These are phyloP conservation scores for Nigrospora sphaerica DNA, from an alignment of 2,329 filamentous ascomycete genomes.

Conservation along the genomic window DNA sequence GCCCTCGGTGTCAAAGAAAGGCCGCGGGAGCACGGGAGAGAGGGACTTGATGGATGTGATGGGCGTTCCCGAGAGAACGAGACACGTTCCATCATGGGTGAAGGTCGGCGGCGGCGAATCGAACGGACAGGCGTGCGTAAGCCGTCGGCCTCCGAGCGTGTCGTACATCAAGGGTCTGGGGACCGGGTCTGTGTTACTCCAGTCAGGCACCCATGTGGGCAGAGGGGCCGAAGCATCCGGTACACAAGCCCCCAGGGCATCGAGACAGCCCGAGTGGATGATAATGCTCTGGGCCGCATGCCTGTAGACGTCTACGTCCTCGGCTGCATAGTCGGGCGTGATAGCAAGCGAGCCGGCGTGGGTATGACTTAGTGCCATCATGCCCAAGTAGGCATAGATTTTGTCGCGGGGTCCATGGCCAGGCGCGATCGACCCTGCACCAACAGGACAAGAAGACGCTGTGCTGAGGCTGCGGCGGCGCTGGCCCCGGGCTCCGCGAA, in stretches of 20 bases:
- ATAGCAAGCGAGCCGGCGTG: background rate
- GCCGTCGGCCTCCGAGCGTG: background rate
- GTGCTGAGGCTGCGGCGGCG: background rate
- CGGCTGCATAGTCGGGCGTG: background rate
- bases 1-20: too few relatives aligned
- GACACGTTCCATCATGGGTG: background rate
- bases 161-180: slow-evolving; percentile 1
- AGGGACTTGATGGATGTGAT: background rate
- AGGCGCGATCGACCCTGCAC: background rate
- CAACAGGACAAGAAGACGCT: background rate
- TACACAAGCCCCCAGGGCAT: slow-evolving; percentile 1
- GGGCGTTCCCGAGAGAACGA: background rate
- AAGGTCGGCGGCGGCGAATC: background rate
- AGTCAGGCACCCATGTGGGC: slow-evolving; percentile 4
- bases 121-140: background rate
- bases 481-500: background rate
- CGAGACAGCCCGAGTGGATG: background rate
- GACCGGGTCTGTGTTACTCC: background rate
- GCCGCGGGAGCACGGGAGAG: background rate
- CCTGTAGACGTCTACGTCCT: background rate
- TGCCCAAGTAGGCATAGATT: background rate
- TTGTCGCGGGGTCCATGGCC: background rate
- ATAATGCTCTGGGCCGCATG: background rate
- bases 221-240: background rate
- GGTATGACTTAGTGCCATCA: background rate